Evolutionary conservation across 2,329 filamentous ascomycete genomes (phyloP), one percentile per base, ranked within the genome.

Genomic region (Lojkania enalia): DNA sequence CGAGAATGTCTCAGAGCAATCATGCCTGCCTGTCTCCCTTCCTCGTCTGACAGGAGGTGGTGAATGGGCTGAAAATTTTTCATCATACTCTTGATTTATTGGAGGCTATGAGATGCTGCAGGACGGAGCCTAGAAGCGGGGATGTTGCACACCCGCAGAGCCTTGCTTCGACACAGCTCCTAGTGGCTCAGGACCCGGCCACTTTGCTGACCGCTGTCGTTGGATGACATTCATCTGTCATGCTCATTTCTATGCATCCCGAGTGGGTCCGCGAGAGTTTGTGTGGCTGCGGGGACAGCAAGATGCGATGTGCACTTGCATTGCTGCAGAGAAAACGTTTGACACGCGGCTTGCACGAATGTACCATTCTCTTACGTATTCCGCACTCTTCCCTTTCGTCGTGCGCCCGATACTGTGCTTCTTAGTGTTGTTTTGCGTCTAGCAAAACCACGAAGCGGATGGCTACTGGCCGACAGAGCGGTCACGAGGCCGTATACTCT

Each of bases 21-120:
- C 30, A 13, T 32, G 30, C n/a, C 30, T 32, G n/a, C n/a, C 30
- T n/a, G n/a, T n/a, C n/a, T n/a, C n/a, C n/a, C n/a, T n/a, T n/a
- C 30, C 14, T 16, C 9, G 14, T 33, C 9, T 33, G 9, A 33
- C 14, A 9, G 7, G 7, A 11, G 30, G 7, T 12, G 18, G 35
- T 27, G 20, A 38, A 38, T 38, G n/a, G n/a, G n/a, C n/a, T n/a
- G 30, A 38, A 38, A 38, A 38, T 38, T 38, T 29, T 38, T 38
- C 35, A 23, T 16, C 9, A 6, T 33, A 9, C 30, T 15, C 30
- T 6, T 7, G 30, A 6, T 9, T 16, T 15, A 33, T 36, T 36
- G 33, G 14, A 20, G 33, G 18, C 14, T 29, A 15, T 18, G 33
- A 36, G 33, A 11, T 21, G 33, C 33, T 36, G 33, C 33, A 36